These are phyloP conservation scores for Moricandia moricandioides DNA, from an alignment of 345 rosid species.

Conservation along the genomic window DNA sequence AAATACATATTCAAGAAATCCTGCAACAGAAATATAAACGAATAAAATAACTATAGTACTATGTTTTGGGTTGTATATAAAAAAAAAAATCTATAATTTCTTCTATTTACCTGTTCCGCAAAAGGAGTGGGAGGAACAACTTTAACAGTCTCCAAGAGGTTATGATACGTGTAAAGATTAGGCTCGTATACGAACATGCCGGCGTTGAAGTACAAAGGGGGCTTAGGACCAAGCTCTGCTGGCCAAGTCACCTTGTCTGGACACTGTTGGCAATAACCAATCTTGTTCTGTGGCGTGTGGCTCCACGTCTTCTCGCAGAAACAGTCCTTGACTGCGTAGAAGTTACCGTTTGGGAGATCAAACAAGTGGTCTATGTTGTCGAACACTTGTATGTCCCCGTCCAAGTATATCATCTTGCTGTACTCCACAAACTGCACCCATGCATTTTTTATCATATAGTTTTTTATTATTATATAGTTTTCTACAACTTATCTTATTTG, in stretches of 20 bases:
- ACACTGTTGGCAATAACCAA: conserved; percentile 81
- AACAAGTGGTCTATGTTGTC: conserved; percentile 72
- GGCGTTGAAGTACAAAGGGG: conserved; percentile 73
- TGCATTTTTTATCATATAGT: background rate
- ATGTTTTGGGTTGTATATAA: background rate
- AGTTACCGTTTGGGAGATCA: conserved; percentile 53
- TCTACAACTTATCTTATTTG: background rate
- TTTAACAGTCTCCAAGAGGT: conserved; percentile 47
- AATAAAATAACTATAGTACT: background rate
- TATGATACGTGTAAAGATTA: conserved; percentile 36
- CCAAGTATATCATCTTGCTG: conserved; percentile 67
- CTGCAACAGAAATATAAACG: conserved; percentile 20
- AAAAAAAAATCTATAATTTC: no score
- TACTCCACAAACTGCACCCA: conserved; percentile 62
- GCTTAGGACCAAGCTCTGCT: conserved; percentile 51
- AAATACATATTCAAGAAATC: conserved; percentile 72
- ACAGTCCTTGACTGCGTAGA: conserved; percentile 71
- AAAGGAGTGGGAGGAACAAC: conserved; percentile 55
- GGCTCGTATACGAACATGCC: conserved; percentile 79
- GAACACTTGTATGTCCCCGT: conserved; percentile 75
- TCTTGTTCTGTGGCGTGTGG: conserved; percentile 53
- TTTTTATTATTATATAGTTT: background rate
- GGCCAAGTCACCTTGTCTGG: conserved; percentile 65
- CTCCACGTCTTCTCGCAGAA: conserved; percentile 81
- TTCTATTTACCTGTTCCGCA: conserved; percentile 65